phyloP scores from a whole-genome alignment of 306 rosid species.

The Morella rubra region DNA sequence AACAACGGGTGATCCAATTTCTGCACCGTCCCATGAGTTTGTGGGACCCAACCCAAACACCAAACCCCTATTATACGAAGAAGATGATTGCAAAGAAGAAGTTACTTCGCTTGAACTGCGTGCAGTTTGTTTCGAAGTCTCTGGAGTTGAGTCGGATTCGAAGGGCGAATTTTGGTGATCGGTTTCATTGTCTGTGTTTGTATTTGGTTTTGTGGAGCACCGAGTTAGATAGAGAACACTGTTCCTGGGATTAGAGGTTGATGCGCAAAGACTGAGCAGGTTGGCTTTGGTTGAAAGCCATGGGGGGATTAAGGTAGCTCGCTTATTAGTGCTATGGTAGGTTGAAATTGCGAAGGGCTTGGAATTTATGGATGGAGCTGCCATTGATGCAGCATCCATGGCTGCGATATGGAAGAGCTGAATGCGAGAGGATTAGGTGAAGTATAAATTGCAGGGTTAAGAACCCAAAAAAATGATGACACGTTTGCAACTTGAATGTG shows the following conservation, averaged over 20 bases:
- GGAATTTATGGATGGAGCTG: conserved; percentile 42
- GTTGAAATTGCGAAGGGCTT: conserved; percentile 33
- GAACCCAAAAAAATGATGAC: conserved; percentile 15
- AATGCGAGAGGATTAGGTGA: conserved; percentile 9
- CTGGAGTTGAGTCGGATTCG: conserved; percentile 32
- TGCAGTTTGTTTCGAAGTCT: conserved; percentile 20
- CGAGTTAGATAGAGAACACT: conserved; percentile 38
- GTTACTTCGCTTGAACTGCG: conserved; percentile 20
- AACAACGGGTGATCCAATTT: conserved; percentile 70
- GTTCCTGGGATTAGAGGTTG: conserved; percentile 26
- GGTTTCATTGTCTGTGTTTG: conserved; percentile 41
- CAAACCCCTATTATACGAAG: conserved; percentile 49
- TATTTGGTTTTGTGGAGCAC: conserved; percentile 67
- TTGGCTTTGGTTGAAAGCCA: conserved; percentile 37
- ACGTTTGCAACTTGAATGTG: conserved; percentile 10
- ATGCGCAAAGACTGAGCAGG: conserved; percentile 19
- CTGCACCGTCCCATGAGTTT: conserved; percentile 64
- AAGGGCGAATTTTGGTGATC: conserved; percentile 29
- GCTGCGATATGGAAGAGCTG: conserved; percentile 14
- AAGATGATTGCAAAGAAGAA: conserved; percentile 24
- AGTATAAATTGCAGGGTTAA: conserved; percentile 9
- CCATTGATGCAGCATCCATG: conserved; percentile 51
- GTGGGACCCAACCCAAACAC: conserved; percentile 59
- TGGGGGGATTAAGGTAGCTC: conserved; percentile 37
- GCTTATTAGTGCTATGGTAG: conserved; percentile 28